Evolutionary conservation across 331 rosid genomes (phyloP).

Genomic region (Acacia pycnantha): DNA sequence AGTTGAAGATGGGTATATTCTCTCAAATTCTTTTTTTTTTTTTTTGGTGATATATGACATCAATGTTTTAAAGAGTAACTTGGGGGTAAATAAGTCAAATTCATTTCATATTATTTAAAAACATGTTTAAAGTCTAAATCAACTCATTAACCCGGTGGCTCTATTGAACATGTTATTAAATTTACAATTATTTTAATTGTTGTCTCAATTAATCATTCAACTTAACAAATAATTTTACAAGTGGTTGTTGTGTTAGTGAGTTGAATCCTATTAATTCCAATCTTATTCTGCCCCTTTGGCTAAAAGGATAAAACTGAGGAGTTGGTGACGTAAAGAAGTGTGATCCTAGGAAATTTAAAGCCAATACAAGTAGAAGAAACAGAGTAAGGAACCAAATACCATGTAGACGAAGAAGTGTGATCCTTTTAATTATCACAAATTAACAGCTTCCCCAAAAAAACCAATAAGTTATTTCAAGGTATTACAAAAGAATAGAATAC

Average conservation of each 20-base stretch:
- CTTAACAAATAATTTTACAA: not conserved
- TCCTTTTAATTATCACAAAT: conserved; percentile 7
- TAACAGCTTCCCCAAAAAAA: not conserved
- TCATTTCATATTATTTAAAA: too few relatives aligned
- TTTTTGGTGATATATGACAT: too few relatives aligned
- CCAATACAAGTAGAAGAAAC: not conserved
- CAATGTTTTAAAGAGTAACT: too few relatives aligned
- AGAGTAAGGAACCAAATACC: not conserved
- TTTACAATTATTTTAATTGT: too few relatives aligned
- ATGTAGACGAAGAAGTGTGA: not conserved
- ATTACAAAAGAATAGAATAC: conserved; percentile 14
- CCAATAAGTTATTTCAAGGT: conserved; percentile 18
- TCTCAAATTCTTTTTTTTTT: too few relatives aligned
- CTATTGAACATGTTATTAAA: not conserved
- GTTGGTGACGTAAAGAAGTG: too few relatives aligned
- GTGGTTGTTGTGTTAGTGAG: not conserved
- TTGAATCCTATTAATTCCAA: not conserved
- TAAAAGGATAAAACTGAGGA: too few relatives aligned
- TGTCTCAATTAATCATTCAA: not conserved
- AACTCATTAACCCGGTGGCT: not conserved
- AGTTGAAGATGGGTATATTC: not conserved
- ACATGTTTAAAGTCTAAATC: too few relatives aligned
- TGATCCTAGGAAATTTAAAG: not conserved
- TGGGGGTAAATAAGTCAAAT: not conserved
- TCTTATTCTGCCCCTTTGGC: too few relatives aligned